A percentile compares a stretch with the other conserved stretches of the same genome.
These are phyloP conservation scores for Limnomonas spitsbergensis DNA, from an alignment of 139 green algal species.

Conservation along the genomic window DNA sequence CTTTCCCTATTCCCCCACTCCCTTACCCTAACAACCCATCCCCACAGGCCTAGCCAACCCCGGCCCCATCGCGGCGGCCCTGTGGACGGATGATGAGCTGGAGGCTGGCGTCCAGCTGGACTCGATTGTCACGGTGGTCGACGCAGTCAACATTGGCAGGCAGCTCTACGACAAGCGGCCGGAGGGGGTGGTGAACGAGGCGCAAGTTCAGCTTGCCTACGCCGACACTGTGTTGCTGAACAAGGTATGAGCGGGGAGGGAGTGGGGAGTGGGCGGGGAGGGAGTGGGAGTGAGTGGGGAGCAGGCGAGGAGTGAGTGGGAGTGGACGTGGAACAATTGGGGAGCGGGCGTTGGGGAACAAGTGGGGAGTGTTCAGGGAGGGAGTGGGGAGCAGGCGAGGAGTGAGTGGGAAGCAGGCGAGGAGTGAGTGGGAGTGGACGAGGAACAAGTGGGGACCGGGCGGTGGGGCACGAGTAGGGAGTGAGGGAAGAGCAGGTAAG, in stretches of 20 bases:
- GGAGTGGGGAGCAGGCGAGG: too few relatives aligned
- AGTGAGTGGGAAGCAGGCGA: too few relatives aligned
- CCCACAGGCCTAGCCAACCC: constrained; percentile 78
- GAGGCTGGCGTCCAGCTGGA: constrained; percentile 73
- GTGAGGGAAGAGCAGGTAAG: too few relatives aligned
- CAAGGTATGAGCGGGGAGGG: constrained; percentile 77
- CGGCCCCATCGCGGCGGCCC: constrained; percentile 72
- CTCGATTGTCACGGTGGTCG: constrained; percentile 83
- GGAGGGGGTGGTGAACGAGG: constrained; percentile 68
- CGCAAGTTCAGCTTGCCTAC: constrained; percentile 79
- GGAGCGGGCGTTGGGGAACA: too few relatives aligned
- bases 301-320: constrained; percentile 16
- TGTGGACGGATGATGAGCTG: constrained; percentile 87
- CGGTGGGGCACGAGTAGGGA: too few relatives aligned
- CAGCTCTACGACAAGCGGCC: constrained; percentile 58
- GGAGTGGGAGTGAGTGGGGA: too few relatives aligned
- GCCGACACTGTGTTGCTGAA: constrained; percentile 86
- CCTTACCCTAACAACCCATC: too few relatives aligned
- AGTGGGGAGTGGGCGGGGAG: too few relatives aligned
- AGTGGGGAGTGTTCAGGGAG: too few relatives aligned
- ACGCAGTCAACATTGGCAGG: constrained; percentile 64
- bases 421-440: too few relatives aligned
- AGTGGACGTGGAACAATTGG: background rate
- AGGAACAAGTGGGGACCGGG: too few relatives aligned
- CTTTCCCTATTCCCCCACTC: too few relatives aligned